Conservation (phyloP, 129 eudicot species). For the Artemisia argyi region DNA sequence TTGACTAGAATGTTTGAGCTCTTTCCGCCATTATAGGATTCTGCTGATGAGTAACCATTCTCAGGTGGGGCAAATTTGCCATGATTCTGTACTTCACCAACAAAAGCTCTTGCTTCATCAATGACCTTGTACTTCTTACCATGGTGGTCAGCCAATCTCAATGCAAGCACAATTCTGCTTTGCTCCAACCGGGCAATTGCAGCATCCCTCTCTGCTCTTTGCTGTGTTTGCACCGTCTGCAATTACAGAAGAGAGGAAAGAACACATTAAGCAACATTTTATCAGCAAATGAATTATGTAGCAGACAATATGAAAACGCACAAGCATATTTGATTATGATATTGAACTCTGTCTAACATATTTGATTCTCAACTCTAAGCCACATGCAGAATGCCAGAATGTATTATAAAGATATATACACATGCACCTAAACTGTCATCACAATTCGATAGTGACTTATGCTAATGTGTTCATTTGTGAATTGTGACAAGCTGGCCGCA, state of each 20-base stretch:
- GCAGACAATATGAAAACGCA: neutral
- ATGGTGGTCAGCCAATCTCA: constrained; percentile 84
- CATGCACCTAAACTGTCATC: too few relatives aligned
- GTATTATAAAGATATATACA: neutral
- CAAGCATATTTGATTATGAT: neutral
- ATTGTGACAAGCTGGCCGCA: too few relatives aligned
- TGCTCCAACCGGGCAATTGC: constrained; percentile 88
- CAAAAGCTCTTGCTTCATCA: constrained; percentile 83
- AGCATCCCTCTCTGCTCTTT: constrained; percentile 79
- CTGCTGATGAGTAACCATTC: constrained; percentile 33
- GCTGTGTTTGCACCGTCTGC: constrained; percentile 85
- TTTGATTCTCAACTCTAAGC: neutral
- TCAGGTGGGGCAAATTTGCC: constrained; percentile 50
- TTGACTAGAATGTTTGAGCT: constrained; percentile 50
- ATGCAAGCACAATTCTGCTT: constrained; percentile 84
- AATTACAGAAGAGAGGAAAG: neutral
- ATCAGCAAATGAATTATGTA: neutral
- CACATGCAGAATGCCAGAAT: neutral
- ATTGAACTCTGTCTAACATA: neutral
- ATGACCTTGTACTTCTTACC: constrained; percentile 83
- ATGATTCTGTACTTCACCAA: constrained; percentile 66
- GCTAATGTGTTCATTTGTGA: too few relatives aligned
- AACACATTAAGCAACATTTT: neutral
- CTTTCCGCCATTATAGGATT: constrained; percentile 33
- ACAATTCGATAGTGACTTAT: too few relatives aligned